Base-by-base conservation (phyloP, 2,329 filamentous ascomycete genomes). In the Aspergillus ustus region DNA sequence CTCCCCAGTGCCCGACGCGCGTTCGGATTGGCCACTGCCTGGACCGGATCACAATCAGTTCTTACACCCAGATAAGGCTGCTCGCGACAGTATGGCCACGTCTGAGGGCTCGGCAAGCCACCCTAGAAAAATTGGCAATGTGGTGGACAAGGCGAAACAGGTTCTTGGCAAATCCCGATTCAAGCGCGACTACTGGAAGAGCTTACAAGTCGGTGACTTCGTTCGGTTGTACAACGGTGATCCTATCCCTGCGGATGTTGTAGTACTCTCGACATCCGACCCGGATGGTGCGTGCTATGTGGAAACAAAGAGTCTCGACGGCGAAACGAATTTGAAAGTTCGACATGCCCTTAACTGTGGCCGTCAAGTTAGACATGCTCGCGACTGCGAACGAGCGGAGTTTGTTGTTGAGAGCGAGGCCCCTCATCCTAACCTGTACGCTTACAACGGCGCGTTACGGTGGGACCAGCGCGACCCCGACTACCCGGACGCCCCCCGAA, bases 281-380 rank as follows among this genome's bases (percentile, higher is more conserved):
- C 85, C 90, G 0, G 95, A 99, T 70, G 95, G 95, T 54, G 92
- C 92, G 43, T 99, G 95, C 78, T 99, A 97, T 70, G 91, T 99
- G 22, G 95, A 99, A 78, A 99, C 95, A 2, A 99, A 98, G 82
- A 98, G 97, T 74, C 76, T 99, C 81, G 95, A 99, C 72, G 95
- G 95, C 54, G 95, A 99, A 80, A 99, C 95, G 2, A 99, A 99
- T 71, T 81, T 99, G 65, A 99, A 99, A 78, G 93, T 97, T 64
- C 90, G 95, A 62, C 91, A 94, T 72, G 92, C 95, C 20, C 84
- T 99, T 46, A 91, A 94, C 66, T 95, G 92, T 72, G 91, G 93
- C 13, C 89, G 91, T 57, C 83, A 87, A 51, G 84, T 99, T 63
- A 92, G 89, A 73, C 93, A 98, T 76, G 95, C 95, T 15, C 87